phyloP scores from a whole-genome alignment of 2,329 filamentous ascomycete species.

The Mycosphaerelloides madeirae region DNA sequence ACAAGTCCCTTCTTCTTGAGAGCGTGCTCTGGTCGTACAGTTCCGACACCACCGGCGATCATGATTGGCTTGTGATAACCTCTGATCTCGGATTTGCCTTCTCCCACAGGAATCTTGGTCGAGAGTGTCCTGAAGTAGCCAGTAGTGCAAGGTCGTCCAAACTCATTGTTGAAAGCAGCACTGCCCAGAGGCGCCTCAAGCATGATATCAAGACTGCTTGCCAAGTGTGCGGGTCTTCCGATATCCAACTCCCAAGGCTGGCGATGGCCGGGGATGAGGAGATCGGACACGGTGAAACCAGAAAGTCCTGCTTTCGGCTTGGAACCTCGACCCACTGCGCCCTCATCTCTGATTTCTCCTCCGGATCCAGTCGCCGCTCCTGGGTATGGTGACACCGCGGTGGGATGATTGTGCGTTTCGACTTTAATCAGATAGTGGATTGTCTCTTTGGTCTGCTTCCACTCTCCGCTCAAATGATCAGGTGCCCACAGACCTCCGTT shows the following conservation, averaged over 20 bases:
- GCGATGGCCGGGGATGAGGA: slow-evolving; percentile 76
- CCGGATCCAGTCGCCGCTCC: slow-evolving; percentile 93
- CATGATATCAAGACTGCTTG: slow-evolving; percentile 95
- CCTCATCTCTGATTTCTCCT: slow-evolving; percentile 93
- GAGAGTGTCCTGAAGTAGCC: slow-evolving; percentile 91
- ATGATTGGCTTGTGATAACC: slow-evolving; percentile 99
- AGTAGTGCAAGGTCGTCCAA: slow-evolving; percentile 80
- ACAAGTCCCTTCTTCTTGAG: slow-evolving; percentile 78
- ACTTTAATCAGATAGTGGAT: slow-evolving; percentile 90
- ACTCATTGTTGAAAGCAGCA: slow-evolving; percentile 96
- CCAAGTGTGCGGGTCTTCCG: slow-evolving; percentile 85
- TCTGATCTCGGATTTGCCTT: slow-evolving; percentile 64
- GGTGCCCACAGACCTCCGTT: slow-evolving; percentile 79
- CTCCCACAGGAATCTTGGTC: slow-evolving; percentile 58
- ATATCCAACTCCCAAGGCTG: slow-evolving; percentile 90
- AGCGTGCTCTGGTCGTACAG: slow-evolving; percentile 83
- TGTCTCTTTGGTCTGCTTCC: slow-evolving; percentile 79
- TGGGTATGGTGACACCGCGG: slow-evolving; percentile 87
- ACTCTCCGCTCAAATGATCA: slow-evolving; percentile 77
- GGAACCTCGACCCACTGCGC: slow-evolving; percentile 87
- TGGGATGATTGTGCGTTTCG: slow-evolving; percentile 97
- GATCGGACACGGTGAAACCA: slow-evolving; percentile 92
- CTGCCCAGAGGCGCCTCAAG: slow-evolving; percentile 92
- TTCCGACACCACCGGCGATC: slow-evolving; percentile 93
- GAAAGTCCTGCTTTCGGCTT: slow-evolving; percentile 86